Evolutionary conservation across 208 protist genomes (phyloP), one percentile per base, ranked within the genome.

Genomic region (Acanthamoeba triangularis): DNA sequence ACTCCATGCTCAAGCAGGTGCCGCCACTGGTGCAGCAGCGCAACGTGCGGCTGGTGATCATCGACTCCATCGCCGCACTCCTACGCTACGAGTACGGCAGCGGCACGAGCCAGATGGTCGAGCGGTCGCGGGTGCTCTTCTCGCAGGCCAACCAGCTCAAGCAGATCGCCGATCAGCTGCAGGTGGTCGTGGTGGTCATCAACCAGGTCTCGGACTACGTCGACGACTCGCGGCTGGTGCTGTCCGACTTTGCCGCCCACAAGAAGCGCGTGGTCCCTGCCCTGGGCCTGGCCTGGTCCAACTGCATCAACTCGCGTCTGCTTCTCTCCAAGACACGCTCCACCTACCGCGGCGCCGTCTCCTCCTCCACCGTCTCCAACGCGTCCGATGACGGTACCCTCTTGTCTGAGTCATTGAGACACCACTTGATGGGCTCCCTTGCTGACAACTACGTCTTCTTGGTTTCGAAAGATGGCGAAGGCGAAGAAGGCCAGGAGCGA

Each of bases 51-150:
- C 69, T 98, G 28, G 23, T 98, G 4, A 95, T 98, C 25, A 85
- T 98, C 52, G 97, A 98, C 95, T 98, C 97, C 3, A 95, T 98
- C 18, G 97, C 95, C 20, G 96, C 94, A 2, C 33, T 98, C 16
- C 91, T 96, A 47, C 76, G 97, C 28, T 41, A 65, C 30, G 94
- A 96, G 61, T 96, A 87, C 78, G 96, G 85, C 14, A 59, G 87
- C 14, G 52, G 78, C 18, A 72, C 90, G 8, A 69, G 65, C 33
- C 44, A 91, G 25, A 23, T 78, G 30, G 49, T 90, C 0, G 74
- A 97, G 65, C 95, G 91, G 16, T 59, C 96, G 2, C 78, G 90
- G n/a, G 23, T 94, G 44, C 88, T 97, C 11, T 76, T 93, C 63
- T 44, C 49, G 37, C 30, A 97, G 4, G 94, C 95, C 5, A 94